phyloP scores from a whole-genome alignment of 495 filamentous ascomycete genomes.

The Elaphomyces granulatus region DNA sequence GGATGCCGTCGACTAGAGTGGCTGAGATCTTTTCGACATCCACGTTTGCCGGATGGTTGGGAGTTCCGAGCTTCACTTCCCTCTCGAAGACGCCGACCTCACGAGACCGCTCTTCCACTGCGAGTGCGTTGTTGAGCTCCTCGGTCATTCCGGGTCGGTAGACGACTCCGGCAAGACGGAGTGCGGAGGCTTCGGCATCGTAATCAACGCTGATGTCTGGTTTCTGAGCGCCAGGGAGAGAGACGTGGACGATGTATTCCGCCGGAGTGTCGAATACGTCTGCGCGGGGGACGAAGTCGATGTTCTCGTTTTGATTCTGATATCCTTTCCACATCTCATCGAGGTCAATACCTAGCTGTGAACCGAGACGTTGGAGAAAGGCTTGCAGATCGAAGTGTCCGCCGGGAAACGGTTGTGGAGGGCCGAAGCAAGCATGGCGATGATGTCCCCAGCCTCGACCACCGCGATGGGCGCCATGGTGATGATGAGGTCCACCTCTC shows the following conservation, averaged over 20 bases:
- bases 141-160: constrained; percentile 54
- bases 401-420: background rate
- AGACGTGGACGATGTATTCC: constrained; percentile 52
- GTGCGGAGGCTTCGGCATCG: constrained; percentile 47
- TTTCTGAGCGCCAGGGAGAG: constrained; percentile 63
- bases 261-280: constrained; percentile 58
- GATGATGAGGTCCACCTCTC: background rate
- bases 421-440: background rate
- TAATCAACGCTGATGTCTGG: constrained; percentile 64
- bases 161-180: constrained; percentile 56
- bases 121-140: constrained; percentile 50
- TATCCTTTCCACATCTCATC: constrained; percentile 10
- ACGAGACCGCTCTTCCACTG: constrained; percentile 42
- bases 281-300: constrained; percentile 47
- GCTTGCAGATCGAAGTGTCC: background rate
- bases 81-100: constrained; percentile 60
- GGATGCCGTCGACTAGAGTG: constrained; percentile 55
- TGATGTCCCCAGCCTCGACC: background rate
- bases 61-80: constrained; percentile 43
- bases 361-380: constrained; percentile 22
- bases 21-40: constrained; percentile 52
- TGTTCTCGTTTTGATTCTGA: constrained; percentile 12
- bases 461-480: constrained; percentile 25
- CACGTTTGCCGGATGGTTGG: constrained; percentile 42
- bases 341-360: constrained; percentile 21